These are phyloP conservation scores for Chaetomium sp. DNA, from an alignment of 2,329 filamentous ascomycete genomes.

Conservation along the genomic window DNA sequence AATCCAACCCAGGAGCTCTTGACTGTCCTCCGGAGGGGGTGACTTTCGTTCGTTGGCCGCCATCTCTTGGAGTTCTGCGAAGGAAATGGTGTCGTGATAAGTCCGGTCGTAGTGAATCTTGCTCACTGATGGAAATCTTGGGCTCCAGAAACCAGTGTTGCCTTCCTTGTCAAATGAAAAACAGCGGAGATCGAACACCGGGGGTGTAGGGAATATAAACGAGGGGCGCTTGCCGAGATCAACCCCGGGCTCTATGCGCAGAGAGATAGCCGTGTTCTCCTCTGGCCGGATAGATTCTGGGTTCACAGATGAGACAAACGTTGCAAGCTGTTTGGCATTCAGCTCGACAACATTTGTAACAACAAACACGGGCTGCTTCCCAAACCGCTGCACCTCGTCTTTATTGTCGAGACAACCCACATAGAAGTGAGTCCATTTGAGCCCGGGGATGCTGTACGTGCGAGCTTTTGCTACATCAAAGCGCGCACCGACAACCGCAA, in stretches of 20 bases:
- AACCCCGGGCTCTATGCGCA: slow-evolving; percentile 52
- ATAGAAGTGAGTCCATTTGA: slow-evolving; percentile 80
- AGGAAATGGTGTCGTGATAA: slow-evolving; percentile 68
- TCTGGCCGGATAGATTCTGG: slow-evolving; percentile 45
- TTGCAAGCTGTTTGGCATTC: slow-evolving; percentile 52
- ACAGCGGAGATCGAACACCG: slow-evolving; percentile 79
- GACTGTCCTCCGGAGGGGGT: slow-evolving; percentile 55
- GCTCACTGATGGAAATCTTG: slow-evolving; percentile 73
- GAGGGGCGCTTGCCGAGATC: slow-evolving; percentile 48
- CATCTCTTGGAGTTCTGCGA: slow-evolving; percentile 68
- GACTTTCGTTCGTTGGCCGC: slow-evolving; percentile 59
- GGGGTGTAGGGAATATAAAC: slow-evolving; percentile 66
- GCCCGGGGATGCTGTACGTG: slow-evolving; percentile 53
- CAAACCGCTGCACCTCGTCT: slow-evolving; percentile 55
- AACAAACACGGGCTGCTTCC: slow-evolving; percentile 61
- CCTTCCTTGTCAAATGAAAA: slow-evolving; percentile 75
- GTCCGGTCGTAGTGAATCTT: slow-evolving; percentile 79
- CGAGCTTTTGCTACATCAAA: slow-evolving; percentile 67
- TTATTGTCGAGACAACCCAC: slow-evolving; percentile 76
- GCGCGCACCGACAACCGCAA: slow-evolving; percentile 74
- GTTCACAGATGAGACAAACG: slow-evolving; percentile 53
- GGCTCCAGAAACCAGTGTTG: slow-evolving; percentile 69
- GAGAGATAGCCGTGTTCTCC: slow-evolving; percentile 46
- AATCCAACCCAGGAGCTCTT: slow-evolving; percentile 65
- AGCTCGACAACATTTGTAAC: slow-evolving; percentile 67